A percentile compares a stretch with the other conserved stretches of the same genome.
Evolutionary conservation across 495 filamentous ascomycete species (phyloP).

Genomic region (Xylaria scruposa): DNA sequence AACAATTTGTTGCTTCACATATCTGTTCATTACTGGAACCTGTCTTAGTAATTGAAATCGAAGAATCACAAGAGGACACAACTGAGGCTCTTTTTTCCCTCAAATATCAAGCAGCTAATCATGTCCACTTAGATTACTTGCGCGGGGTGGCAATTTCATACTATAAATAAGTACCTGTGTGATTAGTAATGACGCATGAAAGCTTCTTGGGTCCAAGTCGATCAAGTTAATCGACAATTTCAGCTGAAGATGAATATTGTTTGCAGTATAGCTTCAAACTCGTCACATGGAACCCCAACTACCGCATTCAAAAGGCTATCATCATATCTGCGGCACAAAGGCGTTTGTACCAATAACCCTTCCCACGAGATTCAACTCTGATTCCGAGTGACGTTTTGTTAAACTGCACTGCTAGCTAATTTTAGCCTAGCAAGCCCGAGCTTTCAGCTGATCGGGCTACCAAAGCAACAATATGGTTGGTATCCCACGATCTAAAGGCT

Average conservation of each 20-base stretch:
- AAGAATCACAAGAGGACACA: not conserved
- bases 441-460: not conserved
- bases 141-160: not conserved
- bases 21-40: not conserved
- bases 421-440: not conserved
- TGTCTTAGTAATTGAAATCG: not conserved
- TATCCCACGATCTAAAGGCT: slow-evolving; percentile 25
- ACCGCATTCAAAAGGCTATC: not conserved
- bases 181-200: not conserved
- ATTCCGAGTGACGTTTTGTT: not conserved
- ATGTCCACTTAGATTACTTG: not conserved
- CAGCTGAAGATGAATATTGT: not conserved
- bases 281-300: not conserved
- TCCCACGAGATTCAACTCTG: not conserved
- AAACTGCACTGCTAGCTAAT: not conserved
- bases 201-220: not conserved
- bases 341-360: not conserved
- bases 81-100: not conserved
- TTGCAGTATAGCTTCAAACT: not conserved
- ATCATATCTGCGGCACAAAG: not conserved
- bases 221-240: not conserved
- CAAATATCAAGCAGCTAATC: not conserved
- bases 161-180: not conserved
- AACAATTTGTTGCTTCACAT: not conserved
- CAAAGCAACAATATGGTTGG: slow-evolving; percentile 17